Conservation (phyloP, 2,329 filamentous ascomycete species). For the Ramichloridium luteum region DNA sequence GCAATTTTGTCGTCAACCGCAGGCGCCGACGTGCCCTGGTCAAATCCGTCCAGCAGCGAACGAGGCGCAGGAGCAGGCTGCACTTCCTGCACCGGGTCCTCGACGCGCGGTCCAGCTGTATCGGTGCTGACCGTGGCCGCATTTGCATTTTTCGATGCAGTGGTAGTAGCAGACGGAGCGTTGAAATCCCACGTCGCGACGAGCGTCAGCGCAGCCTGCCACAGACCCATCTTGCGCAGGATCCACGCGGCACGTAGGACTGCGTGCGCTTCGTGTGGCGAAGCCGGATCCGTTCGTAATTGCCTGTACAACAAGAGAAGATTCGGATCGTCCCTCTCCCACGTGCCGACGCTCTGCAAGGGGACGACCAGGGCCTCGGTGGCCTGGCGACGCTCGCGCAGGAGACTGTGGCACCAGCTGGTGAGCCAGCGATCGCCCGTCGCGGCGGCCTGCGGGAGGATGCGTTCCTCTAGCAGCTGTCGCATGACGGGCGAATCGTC, state of each 20-base stretch:
- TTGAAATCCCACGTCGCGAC: conserved; percentile 76
- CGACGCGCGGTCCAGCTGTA: no score
- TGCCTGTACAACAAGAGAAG: conserved; percentile 79
- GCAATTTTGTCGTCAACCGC: conserved; percentile 14
- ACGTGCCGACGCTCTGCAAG: conserved; percentile 45
- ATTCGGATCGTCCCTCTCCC: conserved; percentile 76
- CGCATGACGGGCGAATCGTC: conserved; percentile 64
- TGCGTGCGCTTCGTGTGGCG: conserved; percentile 36
- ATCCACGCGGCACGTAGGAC: conserved; percentile 66
- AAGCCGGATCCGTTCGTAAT: conserved; percentile 64
- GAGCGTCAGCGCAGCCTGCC: conserved; percentile 74
- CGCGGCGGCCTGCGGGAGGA: conserved; percentile 63
- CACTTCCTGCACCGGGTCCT: conserved; percentile 1
- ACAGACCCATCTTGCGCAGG: conserved; percentile 47
- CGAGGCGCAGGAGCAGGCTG: conserved; percentile 6
- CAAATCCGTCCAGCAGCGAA: conserved; percentile 16
- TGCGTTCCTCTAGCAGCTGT: conserved; percentile 64
- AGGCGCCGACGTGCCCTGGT: conserved; percentile 3
- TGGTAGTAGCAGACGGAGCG: conserved; percentile 11
- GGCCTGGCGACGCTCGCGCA: conserved; percentile 69
- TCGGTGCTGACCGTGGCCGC: background rate
- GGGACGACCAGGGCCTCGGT: conserved; percentile 62
- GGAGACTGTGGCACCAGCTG: conserved; percentile 91
- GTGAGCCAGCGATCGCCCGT: conserved; percentile 88
- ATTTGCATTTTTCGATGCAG: background rate